Evolutionary conservation across 2,329 filamentous ascomycete species (phyloP), one percentile per base, ranked within the genome.

Genomic region (Lachnellula hyalina): DNA sequence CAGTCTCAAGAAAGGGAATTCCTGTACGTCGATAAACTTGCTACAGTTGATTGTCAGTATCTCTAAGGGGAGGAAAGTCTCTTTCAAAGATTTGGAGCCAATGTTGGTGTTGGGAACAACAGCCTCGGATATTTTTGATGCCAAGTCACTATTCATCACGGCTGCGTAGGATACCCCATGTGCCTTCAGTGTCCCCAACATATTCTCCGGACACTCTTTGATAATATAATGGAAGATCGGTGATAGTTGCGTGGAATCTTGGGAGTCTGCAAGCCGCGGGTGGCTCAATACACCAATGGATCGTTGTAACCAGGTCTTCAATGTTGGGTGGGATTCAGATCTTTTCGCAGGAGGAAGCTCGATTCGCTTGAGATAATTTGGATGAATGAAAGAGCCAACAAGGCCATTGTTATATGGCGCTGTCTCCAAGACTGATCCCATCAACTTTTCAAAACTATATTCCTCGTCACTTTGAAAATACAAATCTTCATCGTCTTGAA

Each of bases 381-480:
- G 51, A 49, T 53, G 44, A 21, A 53, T 53, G 35, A 48, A 49
- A 35, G 51, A 53, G 45, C 51, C 51, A 49, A 53, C 28, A 17
- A 41, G 21, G 36, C 36, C 44, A 41, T 21, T 40, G 15, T 48
- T 41, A 11, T 40, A 40, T 40, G 45, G 54, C 38, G 44, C 49
- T 36, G 23, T 23, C 41, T 52, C 50, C 49, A 51, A 42, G 48
- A 52, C 49, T 19, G 47, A 47, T 47, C 51, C 40, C 46, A 56
- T 50, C 40, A 56, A 17, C 51, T 51, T 36, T 36, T 53, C 28
- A 34, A 53, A 42, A 51, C 35, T 23, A 51, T 53, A 53, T 47
- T 56, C 50, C 41, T 53, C 51, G 23, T 56, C 51, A 47, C 45
- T 53, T 36, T 56, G 38, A 40, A 56, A 51, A 50, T 56, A 56